These are phyloP conservation scores for Rhizopogon sp. DNA, from an alignment of 768 basidiomycete species.

Conservation along the genomic window DNA sequence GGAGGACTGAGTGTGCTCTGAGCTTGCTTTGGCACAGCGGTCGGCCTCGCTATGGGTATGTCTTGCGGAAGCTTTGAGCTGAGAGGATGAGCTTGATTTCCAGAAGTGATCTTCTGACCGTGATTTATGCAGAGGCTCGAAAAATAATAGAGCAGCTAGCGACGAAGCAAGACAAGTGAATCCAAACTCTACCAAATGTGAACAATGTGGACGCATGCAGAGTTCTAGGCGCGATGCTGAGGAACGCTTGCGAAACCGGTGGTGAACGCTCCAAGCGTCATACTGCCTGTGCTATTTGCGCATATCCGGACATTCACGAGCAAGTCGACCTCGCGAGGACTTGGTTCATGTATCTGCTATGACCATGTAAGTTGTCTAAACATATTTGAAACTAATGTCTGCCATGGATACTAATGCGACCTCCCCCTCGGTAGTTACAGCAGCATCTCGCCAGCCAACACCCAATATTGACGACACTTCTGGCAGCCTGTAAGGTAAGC, in stretches of 20 bases:
- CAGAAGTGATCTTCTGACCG: too few relatives aligned
- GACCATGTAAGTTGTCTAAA: not conserved
- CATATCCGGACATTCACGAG: not conserved
- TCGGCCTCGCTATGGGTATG: too few relatives aligned
- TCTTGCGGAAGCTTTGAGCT: too few relatives aligned
- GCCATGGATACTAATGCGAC: not conserved
- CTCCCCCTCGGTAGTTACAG: not conserved
- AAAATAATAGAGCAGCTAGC: not conserved
- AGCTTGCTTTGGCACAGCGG: too few relatives aligned
- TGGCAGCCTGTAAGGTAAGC: too few relatives aligned
- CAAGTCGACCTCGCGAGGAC: not conserved
- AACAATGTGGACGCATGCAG: not conserved
- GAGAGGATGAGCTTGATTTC: too few relatives aligned
- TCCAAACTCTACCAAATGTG: too few relatives aligned
- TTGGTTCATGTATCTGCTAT: not conserved
- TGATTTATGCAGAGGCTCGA: too few relatives aligned
- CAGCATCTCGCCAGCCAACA: not conserved
- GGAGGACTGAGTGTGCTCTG: too few relatives aligned
- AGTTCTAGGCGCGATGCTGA: not conserved
- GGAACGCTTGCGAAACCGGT: not conserved
- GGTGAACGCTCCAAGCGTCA: not conserved
- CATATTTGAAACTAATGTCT: not conserved
- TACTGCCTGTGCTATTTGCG: not conserved
- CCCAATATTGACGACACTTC: not conserved
- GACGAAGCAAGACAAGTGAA: not conserved